Evolutionary conservation across 1,284 basidiomycete genomes (phyloP).

Genomic region (Tilletia indica): DNA sequence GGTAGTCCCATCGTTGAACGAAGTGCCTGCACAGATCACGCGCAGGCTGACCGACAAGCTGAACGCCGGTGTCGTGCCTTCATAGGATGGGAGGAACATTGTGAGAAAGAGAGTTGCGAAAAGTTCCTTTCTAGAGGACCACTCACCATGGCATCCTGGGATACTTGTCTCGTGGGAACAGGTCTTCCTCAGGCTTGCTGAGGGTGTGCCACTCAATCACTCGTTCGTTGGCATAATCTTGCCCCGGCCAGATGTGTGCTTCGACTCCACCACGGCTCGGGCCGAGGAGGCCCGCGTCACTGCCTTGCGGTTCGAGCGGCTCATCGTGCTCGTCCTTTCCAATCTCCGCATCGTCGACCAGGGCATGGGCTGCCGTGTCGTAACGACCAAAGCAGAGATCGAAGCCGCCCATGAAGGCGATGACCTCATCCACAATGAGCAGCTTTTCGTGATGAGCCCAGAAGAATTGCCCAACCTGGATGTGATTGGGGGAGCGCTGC

Average conservation of each 20-base stretch:
- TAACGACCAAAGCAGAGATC: constrained; percentile 69
- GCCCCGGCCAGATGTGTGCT: constrained; percentile 79
- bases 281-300: constrained; percentile 36
- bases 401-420: constrained; percentile 96
- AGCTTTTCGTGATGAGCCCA: constrained; percentile 96
- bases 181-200: constrained; percentile 86
- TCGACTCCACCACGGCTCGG: constrained; percentile 61
- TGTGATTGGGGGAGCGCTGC: constrained; percentile 94
- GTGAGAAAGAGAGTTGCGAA: not conserved
- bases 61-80: constrained; percentile 84
- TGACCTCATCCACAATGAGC: constrained; percentile 94
- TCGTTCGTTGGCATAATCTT: constrained; percentile 90
- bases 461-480: constrained; percentile 94
- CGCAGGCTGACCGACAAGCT: constrained; percentile 93
- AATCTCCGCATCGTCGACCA: constrained; percentile 69
- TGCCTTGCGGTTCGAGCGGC: constrained; percentile 26
- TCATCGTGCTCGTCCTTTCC: constrained; percentile 29
- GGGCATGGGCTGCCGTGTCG: constrained; percentile 88
- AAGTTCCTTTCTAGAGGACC: not conserved
- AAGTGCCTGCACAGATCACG: constrained; percentile 94
- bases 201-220: constrained; percentile 83
- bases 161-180: constrained; percentile 83
- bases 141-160: constrained; percentile 88
- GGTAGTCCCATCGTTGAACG: constrained; percentile 70
- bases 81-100: not conserved